Conservation (phyloP, 345 rosid species). For the Schrenkiella parvula region DNA sequence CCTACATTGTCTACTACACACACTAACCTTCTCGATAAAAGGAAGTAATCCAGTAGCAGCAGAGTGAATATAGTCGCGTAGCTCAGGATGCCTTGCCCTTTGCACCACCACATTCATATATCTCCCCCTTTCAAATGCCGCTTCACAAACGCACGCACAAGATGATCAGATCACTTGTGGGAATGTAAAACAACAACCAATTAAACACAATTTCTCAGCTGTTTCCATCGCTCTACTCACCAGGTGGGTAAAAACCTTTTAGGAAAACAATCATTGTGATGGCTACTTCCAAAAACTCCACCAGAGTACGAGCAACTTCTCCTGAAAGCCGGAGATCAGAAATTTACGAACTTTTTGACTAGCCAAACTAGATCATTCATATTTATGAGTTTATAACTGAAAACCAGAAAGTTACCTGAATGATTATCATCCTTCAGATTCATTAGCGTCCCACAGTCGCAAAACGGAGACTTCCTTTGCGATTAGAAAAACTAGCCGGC, state of each 20-base stretch:
- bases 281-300: slow-evolving; percentile 91
- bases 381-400: not conserved
- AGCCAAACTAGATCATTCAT: not conserved
- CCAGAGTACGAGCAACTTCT: slow-evolving; percentile 39
- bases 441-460: slow-evolving; percentile 16
- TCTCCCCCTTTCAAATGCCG: slow-evolving; percentile 78
- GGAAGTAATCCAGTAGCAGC: slow-evolving; percentile 56
- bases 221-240: slow-evolving; percentile 27
- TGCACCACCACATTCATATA: slow-evolving; percentile 73
- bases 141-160: slow-evolving; percentile 35
- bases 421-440: slow-evolving; percentile 11
- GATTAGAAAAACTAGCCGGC: too few species aligned
- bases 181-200: not conserved
- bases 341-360: not conserved
- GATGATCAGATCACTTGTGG: not conserved
- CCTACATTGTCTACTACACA: not conserved
- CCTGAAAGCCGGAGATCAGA: slow-evolving; percentile 1
- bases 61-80: slow-evolving; percentile 63
- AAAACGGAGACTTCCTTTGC: not conserved
- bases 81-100: slow-evolving; percentile 61
- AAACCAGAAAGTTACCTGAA: not conserved
- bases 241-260: slow-evolving; percentile 70
- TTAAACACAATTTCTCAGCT: not conserved
- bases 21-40: slow-evolving; percentile 59
- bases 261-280: slow-evolving; percentile 64